Conservation (phyloP, 345 rosid species). For the Mangifera indica region DNA sequence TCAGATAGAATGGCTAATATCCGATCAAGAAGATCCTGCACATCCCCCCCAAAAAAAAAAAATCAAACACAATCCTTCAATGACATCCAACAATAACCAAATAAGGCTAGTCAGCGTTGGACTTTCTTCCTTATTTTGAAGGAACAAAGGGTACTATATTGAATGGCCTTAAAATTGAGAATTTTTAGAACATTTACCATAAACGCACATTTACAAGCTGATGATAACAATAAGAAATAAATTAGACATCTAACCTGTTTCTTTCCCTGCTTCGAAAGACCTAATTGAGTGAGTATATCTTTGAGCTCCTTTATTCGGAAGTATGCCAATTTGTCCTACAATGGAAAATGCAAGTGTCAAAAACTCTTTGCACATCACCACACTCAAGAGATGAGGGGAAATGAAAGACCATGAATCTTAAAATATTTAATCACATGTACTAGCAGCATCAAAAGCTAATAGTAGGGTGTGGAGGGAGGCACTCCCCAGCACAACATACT, state of each 20-base stretch:
- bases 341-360: slow-evolving; percentile 7
- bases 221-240: background rate
- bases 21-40: slow-evolving; percentile 87
- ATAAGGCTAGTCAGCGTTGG: too few species aligned
- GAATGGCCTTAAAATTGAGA: background rate
- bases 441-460: background rate
- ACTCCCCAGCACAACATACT: background rate
- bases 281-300: slow-evolving; percentile 84
- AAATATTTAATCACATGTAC: background rate
- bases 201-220: background rate
- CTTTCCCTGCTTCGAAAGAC: slow-evolving; percentile 96
- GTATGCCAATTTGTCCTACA: slow-evolving; percentile 74
- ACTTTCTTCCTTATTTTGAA: too few species aligned
- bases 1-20: slow-evolving; percentile 64
- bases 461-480: background rate
- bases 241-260: slow-evolving; percentile 60
- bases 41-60: slow-evolving; percentile 22
- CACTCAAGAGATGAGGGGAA: background rate
- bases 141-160: background rate
- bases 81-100: background rate
- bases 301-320: slow-evolving; percentile 96
- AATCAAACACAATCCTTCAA: slow-evolving; percentile 5
- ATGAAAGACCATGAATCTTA: background rate
- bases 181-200: background rate
- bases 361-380: slow-evolving; percentile 1